Conservation (phyloP, 1,284 basidiomycete species). For the Ustilago loliicola region DNA sequence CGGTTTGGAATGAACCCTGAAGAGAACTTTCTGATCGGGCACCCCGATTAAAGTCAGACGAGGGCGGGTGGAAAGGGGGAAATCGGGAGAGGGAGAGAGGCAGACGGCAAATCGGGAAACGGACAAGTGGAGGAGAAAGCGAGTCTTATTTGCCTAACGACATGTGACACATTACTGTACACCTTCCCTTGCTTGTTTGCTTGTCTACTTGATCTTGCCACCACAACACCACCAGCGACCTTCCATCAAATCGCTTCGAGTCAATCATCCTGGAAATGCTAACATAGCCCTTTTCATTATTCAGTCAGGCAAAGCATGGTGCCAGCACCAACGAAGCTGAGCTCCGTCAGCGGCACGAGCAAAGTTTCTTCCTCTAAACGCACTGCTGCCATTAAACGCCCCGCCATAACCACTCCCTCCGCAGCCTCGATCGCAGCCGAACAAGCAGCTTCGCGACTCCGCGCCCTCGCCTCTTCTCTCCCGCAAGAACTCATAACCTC, state of each 20-base stretch:
- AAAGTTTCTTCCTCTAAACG: conserved; percentile 23
- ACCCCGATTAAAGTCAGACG: background rate
- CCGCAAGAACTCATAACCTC: conserved; percentile 47
- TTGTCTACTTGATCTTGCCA: background rate
- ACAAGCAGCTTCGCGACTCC: conserved; percentile 22
- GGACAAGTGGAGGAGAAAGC: conserved; percentile 22
- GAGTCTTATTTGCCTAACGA: conserved; percentile 7
- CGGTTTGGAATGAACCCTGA: conserved; percentile 10
- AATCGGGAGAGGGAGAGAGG: conserved; percentile 14
- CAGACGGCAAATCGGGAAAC: conserved; percentile 7
- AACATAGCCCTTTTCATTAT: background rate
- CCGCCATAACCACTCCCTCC: conserved; percentile 1
- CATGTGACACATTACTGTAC: conserved; percentile 2
- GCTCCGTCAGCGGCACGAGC: conserved; percentile 15
- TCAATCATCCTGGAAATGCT: background rate
- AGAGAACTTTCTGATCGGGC: background rate
- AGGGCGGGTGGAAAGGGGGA: background rate
- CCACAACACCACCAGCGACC: background rate
- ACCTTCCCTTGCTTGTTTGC: background rate
- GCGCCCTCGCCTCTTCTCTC: conserved; percentile 34
- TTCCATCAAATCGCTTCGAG: background rate
- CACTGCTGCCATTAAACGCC: conserved; percentile 2
- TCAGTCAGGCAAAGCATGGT: conserved; percentile 22
- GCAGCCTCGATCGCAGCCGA: conserved; percentile 11
- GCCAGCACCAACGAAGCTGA: conserved; percentile 38